Evolutionary conservation across 192 early-diverging fungal species (phyloP), one percentile per base, ranked within the genome.

Genomic region (Phycomyces nitens): DNA sequence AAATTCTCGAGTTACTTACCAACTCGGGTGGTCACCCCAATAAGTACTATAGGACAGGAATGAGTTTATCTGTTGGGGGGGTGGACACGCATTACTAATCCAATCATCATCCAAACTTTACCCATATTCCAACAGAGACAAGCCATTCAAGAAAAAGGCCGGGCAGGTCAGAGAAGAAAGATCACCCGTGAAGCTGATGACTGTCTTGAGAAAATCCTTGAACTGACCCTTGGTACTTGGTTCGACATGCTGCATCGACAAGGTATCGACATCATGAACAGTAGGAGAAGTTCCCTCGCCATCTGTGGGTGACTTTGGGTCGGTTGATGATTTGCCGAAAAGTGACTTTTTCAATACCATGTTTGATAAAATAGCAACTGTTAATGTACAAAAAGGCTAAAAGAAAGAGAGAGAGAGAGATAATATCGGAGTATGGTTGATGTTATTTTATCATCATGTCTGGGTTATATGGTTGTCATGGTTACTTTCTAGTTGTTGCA

Each of bases 51-150:
- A 43, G n/a, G 21, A 22, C 12, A 41, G 40, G 42, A n/a, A 39
- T 40, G 29, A 23, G 8, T 39, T 23, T 10, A 10, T 9, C 38
- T 51, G 14, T 16, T 56, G 24, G 29, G 39, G 42, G 20, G 6
- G 24, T 44, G 7, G 29, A n/a, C n/a, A n/a, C n/a, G n/a, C n/a
- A n/a, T 7, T 34, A 5, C 7, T 7, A 34, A 34, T 34, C 7
- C 7, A 7, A 34, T 34, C 29, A 34, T 34, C 29, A 34, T 34
- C 29, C 29, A 2, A 34, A 34, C 29, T 62, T 54, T 77, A 79
- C 85, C 79, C 83, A 73, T 93, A 93, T 70, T 93, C 91, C 16
- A 93, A 79, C 38, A 91, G 73, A 60, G 89, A 91, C 42, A 86
- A 79, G 52, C 89, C 89, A 64, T 85, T 89, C 15, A 93, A 76